A percentile compares a stretch with the other conserved stretches of the same genome.
Conservation (phyloP, 2,329 filamentous ascomycete species). For the Blumeriella jaapii region DNA sequence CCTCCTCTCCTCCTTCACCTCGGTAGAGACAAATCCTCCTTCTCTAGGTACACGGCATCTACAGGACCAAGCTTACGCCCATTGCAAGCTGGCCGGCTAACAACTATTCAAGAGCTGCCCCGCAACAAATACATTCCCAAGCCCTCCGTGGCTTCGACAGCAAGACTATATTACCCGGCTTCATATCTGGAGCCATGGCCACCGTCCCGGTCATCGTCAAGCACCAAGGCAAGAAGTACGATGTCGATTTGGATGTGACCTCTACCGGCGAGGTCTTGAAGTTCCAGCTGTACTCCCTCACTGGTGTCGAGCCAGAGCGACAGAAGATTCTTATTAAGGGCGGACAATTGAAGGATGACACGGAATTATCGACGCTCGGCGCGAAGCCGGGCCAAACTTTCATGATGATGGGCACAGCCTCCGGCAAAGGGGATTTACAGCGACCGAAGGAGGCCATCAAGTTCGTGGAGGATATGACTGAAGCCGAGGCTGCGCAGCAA, state of each 20-base stretch:
- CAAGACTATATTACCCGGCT: slow-evolving; percentile 26
- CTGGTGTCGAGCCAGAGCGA: slow-evolving; percentile 87
- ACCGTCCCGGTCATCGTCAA: slow-evolving; percentile 66
- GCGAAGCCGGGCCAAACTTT: slow-evolving; percentile 79
- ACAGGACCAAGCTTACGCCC: neutral
- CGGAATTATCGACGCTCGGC: slow-evolving; percentile 69
- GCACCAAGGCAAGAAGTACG: slow-evolving; percentile 89
- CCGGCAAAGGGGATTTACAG: slow-evolving; percentile 44
- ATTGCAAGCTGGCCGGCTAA: no score
- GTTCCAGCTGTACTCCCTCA: slow-evolving; percentile 88
- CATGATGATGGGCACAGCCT: slow-evolving; percentile 94
- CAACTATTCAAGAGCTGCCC: slow-evolving; percentile 1
- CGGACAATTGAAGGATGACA: slow-evolving; percentile 90
- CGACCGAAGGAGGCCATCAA: slow-evolving; percentile 72
- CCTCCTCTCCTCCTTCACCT: neutral
- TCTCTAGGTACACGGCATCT: slow-evolving; percentile 5
- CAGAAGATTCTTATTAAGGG: slow-evolving; percentile 95
- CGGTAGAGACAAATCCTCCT: slow-evolving; percentile 4
- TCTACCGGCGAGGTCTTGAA: slow-evolving; percentile 90
- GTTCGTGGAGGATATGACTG: slow-evolving; percentile 96
- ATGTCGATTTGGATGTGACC: slow-evolving; percentile 78
- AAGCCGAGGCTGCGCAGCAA: slow-evolving; percentile 75
- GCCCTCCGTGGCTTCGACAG: slow-evolving; percentile 26
- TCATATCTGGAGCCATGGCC: no score
- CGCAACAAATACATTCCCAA: slow-evolving; percentile 18